A percentile compares a stretch with the other conserved stretches of the same genome.
phyloP scores from a whole-genome alignment of 2,329 filamentous ascomycete genomes.

The Lachnellula hyalina region DNA sequence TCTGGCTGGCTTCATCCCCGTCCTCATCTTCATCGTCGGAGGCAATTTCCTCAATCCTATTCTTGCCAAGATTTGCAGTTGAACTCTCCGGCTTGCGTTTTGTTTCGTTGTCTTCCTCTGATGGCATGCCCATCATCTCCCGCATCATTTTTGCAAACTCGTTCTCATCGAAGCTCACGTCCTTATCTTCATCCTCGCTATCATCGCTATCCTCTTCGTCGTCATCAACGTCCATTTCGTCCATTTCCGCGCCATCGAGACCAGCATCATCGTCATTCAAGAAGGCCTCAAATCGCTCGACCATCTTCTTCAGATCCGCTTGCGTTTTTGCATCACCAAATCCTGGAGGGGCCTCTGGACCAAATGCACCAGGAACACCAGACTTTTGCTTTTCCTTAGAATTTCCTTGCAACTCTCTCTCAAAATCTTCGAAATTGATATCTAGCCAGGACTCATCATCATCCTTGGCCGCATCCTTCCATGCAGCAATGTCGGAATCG shows the following conservation, averaged over 20 bases:
- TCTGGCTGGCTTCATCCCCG: slow-evolving; percentile 51
- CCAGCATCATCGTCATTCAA: slow-evolving; percentile 81
- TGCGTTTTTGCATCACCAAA: slow-evolving; percentile 65
- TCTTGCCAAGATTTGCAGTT: slow-evolving; percentile 2
- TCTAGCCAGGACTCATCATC: slow-evolving; percentile 91
- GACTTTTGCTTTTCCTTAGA: slow-evolving; percentile 34
- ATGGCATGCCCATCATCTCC: slow-evolving; percentile 74
- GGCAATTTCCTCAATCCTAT: slow-evolving; percentile 23
- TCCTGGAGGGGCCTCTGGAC: slow-evolving; percentile 32
- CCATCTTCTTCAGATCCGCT: slow-evolving; percentile 80
- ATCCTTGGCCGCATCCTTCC: slow-evolving; percentile 57
- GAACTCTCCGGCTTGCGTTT: background rate
- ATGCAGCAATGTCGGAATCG: slow-evolving; percentile 65
- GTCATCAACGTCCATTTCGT: slow-evolving; percentile 61
- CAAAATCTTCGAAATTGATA: slow-evolving; percentile 85
- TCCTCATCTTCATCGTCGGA: slow-evolving; percentile 34
- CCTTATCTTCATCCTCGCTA: slow-evolving; percentile 65
- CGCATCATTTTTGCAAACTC: slow-evolving; percentile 85
- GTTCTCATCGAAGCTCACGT: slow-evolving; percentile 75
- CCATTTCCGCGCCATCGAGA: slow-evolving; percentile 68
- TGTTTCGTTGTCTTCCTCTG: slow-evolving; percentile 22
- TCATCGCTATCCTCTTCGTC: slow-evolving; percentile 47
- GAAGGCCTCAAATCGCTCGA: slow-evolving; percentile 89
- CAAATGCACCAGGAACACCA: slow-evolving; percentile 21
- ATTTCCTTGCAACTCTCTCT: slow-evolving; percentile 63